These are phyloP conservation scores for Alternaria tenuissima DNA, from an alignment of 2,329 filamentous ascomycete species.

Conservation along the genomic window DNA sequence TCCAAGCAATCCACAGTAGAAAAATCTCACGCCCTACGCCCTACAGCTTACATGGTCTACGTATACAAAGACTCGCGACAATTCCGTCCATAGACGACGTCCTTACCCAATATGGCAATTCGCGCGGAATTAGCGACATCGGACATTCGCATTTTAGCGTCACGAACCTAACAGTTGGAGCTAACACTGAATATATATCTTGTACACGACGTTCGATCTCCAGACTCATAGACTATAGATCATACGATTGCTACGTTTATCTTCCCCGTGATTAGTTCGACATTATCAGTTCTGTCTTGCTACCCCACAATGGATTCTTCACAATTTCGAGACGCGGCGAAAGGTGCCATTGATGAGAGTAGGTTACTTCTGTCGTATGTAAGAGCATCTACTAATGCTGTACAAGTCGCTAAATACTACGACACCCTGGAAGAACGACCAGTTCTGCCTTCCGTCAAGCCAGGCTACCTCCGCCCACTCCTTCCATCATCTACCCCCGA, in stretches of 20 bases:
- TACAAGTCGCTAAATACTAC: conserved; percentile 83
- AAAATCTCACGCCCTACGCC: conserved; percentile 8
- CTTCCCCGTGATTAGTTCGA: neutral
- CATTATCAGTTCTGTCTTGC: neutral
- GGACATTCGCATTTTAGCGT: conserved; percentile 4
- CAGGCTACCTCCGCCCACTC: conserved; percentile 84
- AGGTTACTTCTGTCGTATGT: conserved; percentile 11
- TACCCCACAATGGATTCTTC: conserved; percentile 69
- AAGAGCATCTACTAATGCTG: neutral
- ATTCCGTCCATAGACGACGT: neutral
- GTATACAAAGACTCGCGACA: neutral
- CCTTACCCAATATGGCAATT: conserved; percentile 7
- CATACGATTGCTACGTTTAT: neutral
- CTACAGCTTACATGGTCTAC: neutral
- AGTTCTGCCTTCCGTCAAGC: conserved; percentile 79
- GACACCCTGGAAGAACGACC: conserved; percentile 73
- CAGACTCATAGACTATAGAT: neutral
- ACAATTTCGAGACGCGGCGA: conserved; percentile 79
- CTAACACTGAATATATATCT: neutral
- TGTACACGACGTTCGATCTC: neutral
- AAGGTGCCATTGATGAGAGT: conserved; percentile 85
- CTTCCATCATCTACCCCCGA: conserved; percentile 73
- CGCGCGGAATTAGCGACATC: conserved; percentile 27
- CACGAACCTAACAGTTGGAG: neutral
- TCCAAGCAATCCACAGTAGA: neutral